phyloP scores from a whole-genome alignment of 371 early-diverging fungal genomes.

The Gilbertella persicaria region DNA sequence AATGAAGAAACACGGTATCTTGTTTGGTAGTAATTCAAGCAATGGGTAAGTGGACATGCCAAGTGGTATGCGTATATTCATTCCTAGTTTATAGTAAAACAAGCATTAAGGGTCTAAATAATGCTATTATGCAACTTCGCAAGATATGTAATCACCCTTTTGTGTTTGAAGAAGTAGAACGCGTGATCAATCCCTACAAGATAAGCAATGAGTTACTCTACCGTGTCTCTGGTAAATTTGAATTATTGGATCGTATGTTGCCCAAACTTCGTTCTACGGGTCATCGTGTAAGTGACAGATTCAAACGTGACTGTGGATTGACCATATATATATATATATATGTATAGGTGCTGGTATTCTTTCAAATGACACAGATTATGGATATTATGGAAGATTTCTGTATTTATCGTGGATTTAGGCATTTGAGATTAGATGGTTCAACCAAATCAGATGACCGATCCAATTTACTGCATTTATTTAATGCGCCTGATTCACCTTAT shows the following conservation, averaged over 20 bases:
- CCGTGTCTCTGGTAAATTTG: slow-evolving; percentile 96
- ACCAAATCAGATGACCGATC: slow-evolving; percentile 94
- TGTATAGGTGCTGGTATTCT: slow-evolving; percentile 86
- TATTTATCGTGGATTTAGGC: slow-evolving; percentile 72
- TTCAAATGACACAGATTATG: slow-evolving; percentile 99
- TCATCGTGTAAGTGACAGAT: slow-evolving; percentile 81
- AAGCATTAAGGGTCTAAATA: slow-evolving; percentile 86
- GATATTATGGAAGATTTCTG: slow-evolving; percentile 97
- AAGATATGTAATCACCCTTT: slow-evolving; percentile 99
- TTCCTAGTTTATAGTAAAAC: slow-evolving; percentile 28
- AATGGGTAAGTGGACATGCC: slow-evolving; percentile 40
- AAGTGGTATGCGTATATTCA: background rate
- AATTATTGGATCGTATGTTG: slow-evolving; percentile 96
- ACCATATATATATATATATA: background rate
- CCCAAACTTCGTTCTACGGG: slow-evolving; percentile 86
- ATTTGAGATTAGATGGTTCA: slow-evolving; percentile 95
- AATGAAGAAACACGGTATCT: slow-evolving; percentile 70
- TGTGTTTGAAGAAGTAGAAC: slow-evolving; percentile 96
- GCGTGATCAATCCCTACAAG: slow-evolving; percentile 65
- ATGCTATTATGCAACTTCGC: slow-evolving; percentile 98
- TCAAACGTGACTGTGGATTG: background rate
- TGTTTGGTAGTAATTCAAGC: slow-evolving; percentile 61
- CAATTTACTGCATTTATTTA: slow-evolving; percentile 80
- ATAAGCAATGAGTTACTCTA: slow-evolving; percentile 64
- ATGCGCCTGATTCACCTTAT: slow-evolving; percentile 79